Base-by-base conservation (phyloP, 768 basidiomycete genomes). In the Suillus decipiens region DNA sequence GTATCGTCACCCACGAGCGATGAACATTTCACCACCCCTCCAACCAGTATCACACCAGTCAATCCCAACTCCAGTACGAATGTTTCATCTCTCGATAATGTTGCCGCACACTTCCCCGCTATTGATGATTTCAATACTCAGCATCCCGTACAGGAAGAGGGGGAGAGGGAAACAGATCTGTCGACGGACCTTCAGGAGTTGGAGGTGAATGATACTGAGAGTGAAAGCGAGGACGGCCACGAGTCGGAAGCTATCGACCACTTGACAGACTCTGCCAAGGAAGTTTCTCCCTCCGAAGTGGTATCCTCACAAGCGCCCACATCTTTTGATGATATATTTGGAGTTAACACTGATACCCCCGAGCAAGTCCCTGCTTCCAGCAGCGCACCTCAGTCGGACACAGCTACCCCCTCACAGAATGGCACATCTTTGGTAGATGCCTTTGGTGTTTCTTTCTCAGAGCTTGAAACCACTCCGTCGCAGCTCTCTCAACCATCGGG, bases 1-100 rank as follows among this genome's bases (percentile, higher is more conserved):
- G 62, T 76, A 22, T 64, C 72, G 3, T 72, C 76, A 2, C 72
- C 79, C 15, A 71, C 75, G 61, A 77, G 74, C 9, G 82, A 82
- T 57, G 88, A 90, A 37, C 67, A 80, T 17, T 91, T 91, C 68
- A 76, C 81, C 56, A 90, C 88, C 0, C 87, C 89, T 34, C 85
- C 83, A 1, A 81, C 82, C 14, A 80, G 77, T n/a, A 63, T 68
- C 24, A 72, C 77, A 28, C 71, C 76, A 22, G 60, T 71, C 36
- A 61, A 62, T 57, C 59, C 55, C 19, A 57, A 60, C 1, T 64
- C 69, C 0, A 64, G 66, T 15, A 66, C 68, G 2, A 69, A 71
- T 22, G 33, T 66, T 39, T 57, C 58, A 11, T 71, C 79, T 1
- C 68, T 77, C 61, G 71, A 74, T 50, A 66, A 66, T 50, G 70